phyloP scores from a whole-genome alignment of 2,329 filamentous ascomycete species.

The Tolypocladium paradoxum region DNA sequence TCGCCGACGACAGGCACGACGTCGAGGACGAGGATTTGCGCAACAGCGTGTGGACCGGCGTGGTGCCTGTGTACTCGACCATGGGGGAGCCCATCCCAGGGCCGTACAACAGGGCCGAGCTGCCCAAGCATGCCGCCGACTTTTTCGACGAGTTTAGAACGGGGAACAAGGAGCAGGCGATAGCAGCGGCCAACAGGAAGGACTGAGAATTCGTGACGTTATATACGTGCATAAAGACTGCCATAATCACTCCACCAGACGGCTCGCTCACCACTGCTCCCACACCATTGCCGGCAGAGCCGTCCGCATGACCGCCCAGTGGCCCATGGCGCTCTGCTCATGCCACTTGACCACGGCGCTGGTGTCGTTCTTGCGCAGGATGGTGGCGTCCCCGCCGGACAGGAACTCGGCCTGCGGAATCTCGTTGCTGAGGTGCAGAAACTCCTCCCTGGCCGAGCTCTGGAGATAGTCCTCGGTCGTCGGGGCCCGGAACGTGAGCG shows the following conservation, averaged over 20 bases:
- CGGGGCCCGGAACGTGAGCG: slow-evolving; percentile 57
- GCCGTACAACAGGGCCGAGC: slow-evolving; percentile 45
- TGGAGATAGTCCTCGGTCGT: slow-evolving; percentile 56
- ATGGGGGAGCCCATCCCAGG: slow-evolving; percentile 54
- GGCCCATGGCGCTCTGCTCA: slow-evolving; percentile 63
- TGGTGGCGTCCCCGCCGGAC: slow-evolving; percentile 31
- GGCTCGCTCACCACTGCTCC: slow-evolving; percentile 61
- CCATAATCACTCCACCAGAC: slow-evolving; percentile 1
- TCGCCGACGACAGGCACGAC: slow-evolving; percentile 43
- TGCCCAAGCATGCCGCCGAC: slow-evolving; percentile 51
- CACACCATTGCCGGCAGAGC: slow-evolving; percentile 71
- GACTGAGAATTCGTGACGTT: background rate
- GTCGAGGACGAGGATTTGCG: slow-evolving; percentile 29
- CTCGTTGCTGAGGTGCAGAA: slow-evolving; percentile 63
- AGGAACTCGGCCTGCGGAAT: slow-evolving; percentile 42
- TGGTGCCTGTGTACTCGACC: slow-evolving; percentile 50
- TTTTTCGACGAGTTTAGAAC: slow-evolving; percentile 28
- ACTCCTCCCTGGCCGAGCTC: slow-evolving; percentile 58
- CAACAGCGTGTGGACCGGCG: slow-evolving; percentile 42
- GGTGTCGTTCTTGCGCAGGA: slow-evolving; percentile 55
- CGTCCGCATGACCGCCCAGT: slow-evolving; percentile 86
- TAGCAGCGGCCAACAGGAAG: slow-evolving; percentile 14
- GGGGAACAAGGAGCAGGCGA: slow-evolving; percentile 16
- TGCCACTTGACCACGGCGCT: slow-evolving; percentile 61
- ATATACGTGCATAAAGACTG: background rate